Percentiles rank a stretch among this genome's conserved stretches.
Evolutionary conservation across 306 rosid genomes (phyloP).

Genomic region (Lathyrus tuberosus): DNA sequence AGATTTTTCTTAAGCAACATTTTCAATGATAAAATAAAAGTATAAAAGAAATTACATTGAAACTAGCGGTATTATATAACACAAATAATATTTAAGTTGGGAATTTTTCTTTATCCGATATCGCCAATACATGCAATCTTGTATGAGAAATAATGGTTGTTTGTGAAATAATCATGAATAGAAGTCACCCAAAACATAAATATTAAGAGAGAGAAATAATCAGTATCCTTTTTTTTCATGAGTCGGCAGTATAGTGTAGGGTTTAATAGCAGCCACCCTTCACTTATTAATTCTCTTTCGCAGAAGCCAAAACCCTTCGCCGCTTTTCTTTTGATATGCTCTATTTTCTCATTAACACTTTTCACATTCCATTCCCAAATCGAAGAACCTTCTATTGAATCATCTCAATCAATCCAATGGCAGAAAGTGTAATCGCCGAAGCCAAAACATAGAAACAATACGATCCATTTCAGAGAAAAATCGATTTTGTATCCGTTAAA

Average conservation of each 20-base stretch:
- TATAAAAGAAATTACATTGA: too few relatives aligned
- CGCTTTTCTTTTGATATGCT: neutral
- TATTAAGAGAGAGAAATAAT: neutral
- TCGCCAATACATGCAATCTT: too few relatives aligned
- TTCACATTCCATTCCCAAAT: neutral
- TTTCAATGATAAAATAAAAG: too few relatives aligned
- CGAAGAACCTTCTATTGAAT: neutral
- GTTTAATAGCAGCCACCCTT: conserved; percentile 55
- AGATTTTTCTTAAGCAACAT: too few relatives aligned
- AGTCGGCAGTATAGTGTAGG: conserved; percentile 49
- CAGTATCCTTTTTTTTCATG: neutral
- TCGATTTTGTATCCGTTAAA: conserved; percentile 57
- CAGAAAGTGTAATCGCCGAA: neutral
- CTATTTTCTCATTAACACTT: conserved; percentile 9
- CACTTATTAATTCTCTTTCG: conserved; percentile 31
- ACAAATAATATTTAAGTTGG: too few relatives aligned
- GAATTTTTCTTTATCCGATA: too few relatives aligned
- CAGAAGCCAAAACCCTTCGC: conserved; percentile 54
- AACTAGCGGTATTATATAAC: too few relatives aligned
- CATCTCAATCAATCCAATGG: neutral
- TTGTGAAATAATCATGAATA: too few relatives aligned
- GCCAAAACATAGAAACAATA: conserved; percentile 21
- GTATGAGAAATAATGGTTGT: too few relatives aligned
- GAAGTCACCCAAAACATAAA: too few relatives aligned
- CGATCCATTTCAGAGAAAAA: conserved; percentile 49